These are phyloP conservation scores for Dendrobium catenatum DNA, from an alignment of 106 monocot genomes.

Conservation along the genomic window DNA sequence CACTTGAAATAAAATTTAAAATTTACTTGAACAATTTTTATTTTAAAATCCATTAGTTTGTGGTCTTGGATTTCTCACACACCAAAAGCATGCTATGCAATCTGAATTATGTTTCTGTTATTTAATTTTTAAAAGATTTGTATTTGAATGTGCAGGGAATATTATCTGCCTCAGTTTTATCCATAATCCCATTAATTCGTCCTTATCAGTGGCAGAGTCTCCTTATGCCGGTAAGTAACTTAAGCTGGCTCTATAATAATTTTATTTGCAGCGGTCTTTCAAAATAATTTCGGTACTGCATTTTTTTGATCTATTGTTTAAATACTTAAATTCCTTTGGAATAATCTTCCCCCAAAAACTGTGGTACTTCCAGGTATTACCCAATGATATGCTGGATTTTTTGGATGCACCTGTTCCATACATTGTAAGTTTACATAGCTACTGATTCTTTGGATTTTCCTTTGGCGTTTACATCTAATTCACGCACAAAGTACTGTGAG, in stretches of 20 bases:
- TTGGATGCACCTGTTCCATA: conserved; percentile 99
- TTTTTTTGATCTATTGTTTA: not conserved
- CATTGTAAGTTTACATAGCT: conserved; percentile 54
- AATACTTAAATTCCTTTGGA: not conserved
- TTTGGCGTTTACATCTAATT: not conserved
- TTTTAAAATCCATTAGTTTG: not conserved
- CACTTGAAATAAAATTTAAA: not conserved
- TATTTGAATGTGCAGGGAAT: conserved; percentile 55
- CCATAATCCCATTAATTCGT: conserved; percentile 77
- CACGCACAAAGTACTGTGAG: not conserved
- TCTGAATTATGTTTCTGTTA: not conserved
- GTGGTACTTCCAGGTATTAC: conserved; percentile 55
- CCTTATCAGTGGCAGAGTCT: conserved; percentile 98
- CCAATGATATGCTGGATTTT: conserved; percentile 93
- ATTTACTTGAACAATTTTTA: not conserved
- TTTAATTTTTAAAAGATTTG: not conserved
- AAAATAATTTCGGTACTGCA: not conserved
- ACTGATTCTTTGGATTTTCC: not conserved
- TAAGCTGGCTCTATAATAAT: not conserved
- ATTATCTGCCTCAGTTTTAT: conserved; percentile 84
- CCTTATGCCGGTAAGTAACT: conserved; percentile 77
- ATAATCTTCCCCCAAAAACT: not conserved
- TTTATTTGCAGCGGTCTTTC: not conserved
- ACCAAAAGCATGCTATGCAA: not conserved
- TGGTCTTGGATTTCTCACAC: not conserved